phyloP scores from a whole-genome alignment of 768 basidiomycete species.

The Dendrothele bispora region DNA sequence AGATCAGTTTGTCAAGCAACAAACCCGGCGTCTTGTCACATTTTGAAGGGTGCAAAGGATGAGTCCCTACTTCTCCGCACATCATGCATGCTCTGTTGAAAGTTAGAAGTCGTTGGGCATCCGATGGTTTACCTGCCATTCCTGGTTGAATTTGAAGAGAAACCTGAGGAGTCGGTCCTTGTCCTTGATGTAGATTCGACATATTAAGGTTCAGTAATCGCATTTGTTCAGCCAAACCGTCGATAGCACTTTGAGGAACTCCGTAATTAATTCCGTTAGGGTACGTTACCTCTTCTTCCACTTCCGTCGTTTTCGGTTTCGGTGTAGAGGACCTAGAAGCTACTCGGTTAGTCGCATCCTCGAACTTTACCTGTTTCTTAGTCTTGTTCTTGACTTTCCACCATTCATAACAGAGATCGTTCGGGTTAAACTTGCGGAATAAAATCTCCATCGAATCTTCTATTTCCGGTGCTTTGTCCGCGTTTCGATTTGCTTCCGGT shows the following conservation, averaged over 20 bases:
- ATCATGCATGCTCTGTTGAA: no score
- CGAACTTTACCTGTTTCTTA: not conserved
- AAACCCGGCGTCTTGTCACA: not conserved
- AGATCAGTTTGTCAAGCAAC: not conserved
- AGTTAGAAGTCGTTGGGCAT: not conserved
- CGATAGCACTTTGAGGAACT: no score
- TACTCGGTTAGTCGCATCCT: no score
- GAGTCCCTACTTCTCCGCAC: not conserved
- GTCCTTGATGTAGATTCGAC: no score
- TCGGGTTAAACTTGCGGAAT: conserved; percentile 5
- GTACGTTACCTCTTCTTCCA: no score
- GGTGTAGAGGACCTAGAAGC: not conserved
- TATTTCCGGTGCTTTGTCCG: conserved; percentile 3
- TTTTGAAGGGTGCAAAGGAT: not conserved
- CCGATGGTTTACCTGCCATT: no score
- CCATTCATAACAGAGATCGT: conserved; percentile 3
- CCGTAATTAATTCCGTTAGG: no score
- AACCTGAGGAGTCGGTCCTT: no score
- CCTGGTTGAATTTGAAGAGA: not conserved
- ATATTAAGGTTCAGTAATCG: not conserved
- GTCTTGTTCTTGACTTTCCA: conserved; percentile 1
- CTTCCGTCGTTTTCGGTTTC: not conserved
- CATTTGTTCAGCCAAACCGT: not conserved
- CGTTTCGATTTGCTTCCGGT: conserved; percentile 5
- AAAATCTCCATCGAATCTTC: conserved; percentile 4